Percentiles rank a stretch among this genome's conserved stretches.
Conservation (phyloP, 306 rosid genomes). For the Cucurbita maxima region DNA sequence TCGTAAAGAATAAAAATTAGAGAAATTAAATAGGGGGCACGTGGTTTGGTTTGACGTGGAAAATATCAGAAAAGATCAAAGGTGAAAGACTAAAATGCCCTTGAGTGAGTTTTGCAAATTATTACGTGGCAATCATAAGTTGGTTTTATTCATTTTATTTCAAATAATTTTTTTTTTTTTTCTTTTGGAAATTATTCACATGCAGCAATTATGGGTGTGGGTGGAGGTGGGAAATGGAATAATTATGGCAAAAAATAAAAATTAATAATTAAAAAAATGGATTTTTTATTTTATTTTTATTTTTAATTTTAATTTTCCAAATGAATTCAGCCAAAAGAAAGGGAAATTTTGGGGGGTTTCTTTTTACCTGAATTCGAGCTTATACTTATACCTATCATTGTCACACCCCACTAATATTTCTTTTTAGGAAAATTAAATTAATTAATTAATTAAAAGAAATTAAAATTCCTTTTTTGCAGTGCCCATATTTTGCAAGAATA, state of each 20-base stretch:
- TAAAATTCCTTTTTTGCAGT: background rate
- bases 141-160: background rate
- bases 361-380: background rate
- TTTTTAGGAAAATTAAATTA: background rate
- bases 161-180: background rate
- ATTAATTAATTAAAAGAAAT: too few relatives aligned
- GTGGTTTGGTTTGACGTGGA: background rate
- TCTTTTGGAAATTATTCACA: background rate
- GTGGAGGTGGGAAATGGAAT: constrained; percentile 1
- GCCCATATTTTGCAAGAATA: background rate
- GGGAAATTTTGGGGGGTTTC: background rate
- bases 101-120: background rate
- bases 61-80: background rate
- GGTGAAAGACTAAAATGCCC: background rate
- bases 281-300: background rate
- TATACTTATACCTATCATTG: background rate
- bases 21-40: background rate
- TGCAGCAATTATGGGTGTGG: background rate
- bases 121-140: background rate
- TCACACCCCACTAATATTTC: background rate
- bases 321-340: background rate
- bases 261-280: too few relatives aligned
- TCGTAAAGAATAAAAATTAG: background rate
- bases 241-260: background rate
- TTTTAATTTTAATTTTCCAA: too few relatives aligned